Base-by-base conservation (phyloP, 2,329 filamentous ascomycete genomes). In the Fusarium sp. region DNA sequence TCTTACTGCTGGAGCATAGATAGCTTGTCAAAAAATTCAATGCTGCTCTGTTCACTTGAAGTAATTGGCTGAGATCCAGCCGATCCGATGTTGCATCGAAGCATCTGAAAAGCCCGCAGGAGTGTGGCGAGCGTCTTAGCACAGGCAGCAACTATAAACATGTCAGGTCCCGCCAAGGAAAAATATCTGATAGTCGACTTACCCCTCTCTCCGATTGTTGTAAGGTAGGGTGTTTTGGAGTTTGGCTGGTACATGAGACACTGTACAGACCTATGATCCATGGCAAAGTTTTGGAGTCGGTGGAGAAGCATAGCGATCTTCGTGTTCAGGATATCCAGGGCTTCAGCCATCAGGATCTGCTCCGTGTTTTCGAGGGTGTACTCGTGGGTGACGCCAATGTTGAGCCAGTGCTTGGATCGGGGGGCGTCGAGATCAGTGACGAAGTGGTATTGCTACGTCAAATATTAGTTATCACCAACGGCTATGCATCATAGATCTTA, bases 21-120 rank as follows among this genome's bases (percentile, higher is more conserved):
- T 18, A 3, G 3, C 19, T 54, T 54, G 25, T 29, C 49, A 5
- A 6, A 9, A 8, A 18, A 54, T 5, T 2, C 4, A n/a, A 54
- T n/a, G 4, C 12, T n/a, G 4, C 4, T 4, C 15, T 54, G 15
- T 29, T 54, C 49, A n/a, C 19, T 4, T 4, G 4, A 5, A 41
- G 35, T 54, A n/a, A 54, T 41, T 10, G 49, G 35, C 21, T n/a
- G 35, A 29, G 49, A 54, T n/a, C 49, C 49, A 54, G 49, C 49
- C 15, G 49, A 29, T 18, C 19, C 23, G 16, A 41, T 12, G 7
- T 7, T 12, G 4, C 25, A 16, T 29, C 49, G 49, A 41, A 38
- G 8, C 10, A 1, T 18, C 35, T 54, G 19, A 18, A 54, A 18
- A n/a, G 2, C 10, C 10, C 7, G 2, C 19, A 54, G 35, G 9